Evolutionary conservation across 805 yeast genomes (phyloP), one percentile per base, ranked within the genome.

Genomic region (Pichia membranifaciens): DNA sequence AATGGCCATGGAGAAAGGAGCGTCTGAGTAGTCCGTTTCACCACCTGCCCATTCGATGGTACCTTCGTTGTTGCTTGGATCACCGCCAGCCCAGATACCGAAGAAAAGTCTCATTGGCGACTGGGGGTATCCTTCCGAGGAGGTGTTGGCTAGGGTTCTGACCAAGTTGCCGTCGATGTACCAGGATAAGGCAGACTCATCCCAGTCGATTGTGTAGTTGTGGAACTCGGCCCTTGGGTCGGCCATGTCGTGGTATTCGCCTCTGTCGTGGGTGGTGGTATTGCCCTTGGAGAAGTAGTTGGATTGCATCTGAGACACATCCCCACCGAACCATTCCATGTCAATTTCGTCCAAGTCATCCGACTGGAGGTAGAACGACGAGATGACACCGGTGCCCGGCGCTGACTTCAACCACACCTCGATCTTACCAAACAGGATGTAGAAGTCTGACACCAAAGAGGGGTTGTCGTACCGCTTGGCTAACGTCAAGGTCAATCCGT

Each of bases 261-360:
- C 96, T 58, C 96, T 76, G 60, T 86, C 87, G 59, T 83, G 87
- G 3, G 91, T 79, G 10, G 82, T 64, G 2, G 87, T 80, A 59
- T 82, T 69, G 51, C 96, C 96, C 62, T 89, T 84, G 33, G 88
- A 78, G 69, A 87, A 89, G 64, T 66, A 90, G 62, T 85, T 85
- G 22, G 89, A 73, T 67, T 87, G 95, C 56, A 84, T 79, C 61
- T 87, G 82, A 37, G 78, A 72, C 22, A 71, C 71, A 60, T 89
- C 95, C 41, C 86, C 81, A 17, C 96, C 96, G 39, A 85, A 72
- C 82, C 93, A 84, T 65, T 90, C 96, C 42, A 85, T 60, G 67
- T 90, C 97, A 41, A 90, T 80, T 67, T 90, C 97, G 66, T 90
- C 97, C 53, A 83, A 70, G 58, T 84, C 96, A 62, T 90, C 96